Evolutionary conservation across 1,284 basidiomycete species (phyloP), one percentile per base, ranked within the genome.

Genomic region (Cryptococcus sp.): DNA sequence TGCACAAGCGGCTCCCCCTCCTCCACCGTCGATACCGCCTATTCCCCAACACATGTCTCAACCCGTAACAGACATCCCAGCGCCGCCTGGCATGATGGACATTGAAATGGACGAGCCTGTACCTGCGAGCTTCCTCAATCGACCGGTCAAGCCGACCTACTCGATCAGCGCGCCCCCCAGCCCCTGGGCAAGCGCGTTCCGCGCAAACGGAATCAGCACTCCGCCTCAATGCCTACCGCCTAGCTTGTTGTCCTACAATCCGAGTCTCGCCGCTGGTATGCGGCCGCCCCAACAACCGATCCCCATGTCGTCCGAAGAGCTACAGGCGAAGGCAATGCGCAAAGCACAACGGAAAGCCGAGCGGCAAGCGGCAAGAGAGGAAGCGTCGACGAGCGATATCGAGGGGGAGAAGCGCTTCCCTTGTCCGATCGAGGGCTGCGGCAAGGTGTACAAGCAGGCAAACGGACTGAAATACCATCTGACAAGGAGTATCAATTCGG

Each of bases 381-480:
- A 65, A 32, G 60, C 47, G 18, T 56, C 43, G 46, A 60, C 37
- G 34, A 64, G 55, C 25, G 58, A 56, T 52, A 58, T 50, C 1
- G 64, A 65, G 26, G 65, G 66, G 40, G 77, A 78, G 59, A 78
- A 79, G 61, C 75, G 77, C 23, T 81, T 79, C 71, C 77, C 78
- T 51, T 81, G 79, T 60, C 76, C 76, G 3, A 76, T 79, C 5
- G 77, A 77, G 31, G 79, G 79, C 1, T 81, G 79, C 57, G 79
- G 79, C 57, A 81, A 81, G 66, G 74, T 76, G 16, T 81, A 81
- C 72, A 80, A 80, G 66, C 79, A 81, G 65, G 68, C 69, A 41
- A 71, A 73, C 53, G 72, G 72, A 2, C 56, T 71, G 32, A 68
- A 71, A 54, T 74, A 75, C 57, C 73, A 75, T 50, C 53, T 75